Base-by-base conservation (phyloP, 495 filamentous ascomycete species). In the Geoglossum glabrum region DNA sequence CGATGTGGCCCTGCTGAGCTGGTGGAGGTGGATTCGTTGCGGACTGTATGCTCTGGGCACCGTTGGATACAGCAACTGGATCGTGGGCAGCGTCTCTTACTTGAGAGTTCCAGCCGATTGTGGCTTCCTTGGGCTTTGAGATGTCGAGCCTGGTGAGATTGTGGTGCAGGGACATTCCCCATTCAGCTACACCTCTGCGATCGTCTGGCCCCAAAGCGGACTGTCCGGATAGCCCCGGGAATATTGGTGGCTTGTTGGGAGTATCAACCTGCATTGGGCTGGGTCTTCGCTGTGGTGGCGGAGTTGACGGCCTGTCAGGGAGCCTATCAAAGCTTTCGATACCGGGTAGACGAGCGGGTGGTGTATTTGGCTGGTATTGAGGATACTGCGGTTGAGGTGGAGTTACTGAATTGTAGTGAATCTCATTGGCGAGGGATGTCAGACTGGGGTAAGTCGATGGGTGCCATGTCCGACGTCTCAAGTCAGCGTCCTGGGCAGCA, bases 271-370 rank as follows among this genome's bases (percentile, higher is more conserved):
- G 66, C 70, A 72, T 73, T 1, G 71, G 71, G 51, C 69, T 71
- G 13, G 65, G 54, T 55, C 60, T 62, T 43, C 68, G 66, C 13
- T 66, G 65, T 2, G 81, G 76, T 5, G 87, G 83, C 2, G 85
- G 49, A 17, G 49, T 76, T 36, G 74, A 64, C 7, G 81, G 76
- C 40, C 78, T 76, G 31, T 75, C 71, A 6, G 79, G 79, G 6
- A 83, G 74, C 51, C 84, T 80, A 65, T 90, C 87, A 61, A 95
- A 94, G 36, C 86, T 90, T 64, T 92, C 87, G 61, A 95, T 95
- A 8, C 89, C 88, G 0, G 89, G 89, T 26, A 95, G 71, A 28
- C 86, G 80, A 21, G 83, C 69, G 0, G 72, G 64, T 7, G 67
- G 58, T 68, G 70, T 30, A 70, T 67, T 62, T 78, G 77, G 56